Conservation (phyloP, 176 grass and related monocot species). For the Phyllostachys edulis region DNA sequence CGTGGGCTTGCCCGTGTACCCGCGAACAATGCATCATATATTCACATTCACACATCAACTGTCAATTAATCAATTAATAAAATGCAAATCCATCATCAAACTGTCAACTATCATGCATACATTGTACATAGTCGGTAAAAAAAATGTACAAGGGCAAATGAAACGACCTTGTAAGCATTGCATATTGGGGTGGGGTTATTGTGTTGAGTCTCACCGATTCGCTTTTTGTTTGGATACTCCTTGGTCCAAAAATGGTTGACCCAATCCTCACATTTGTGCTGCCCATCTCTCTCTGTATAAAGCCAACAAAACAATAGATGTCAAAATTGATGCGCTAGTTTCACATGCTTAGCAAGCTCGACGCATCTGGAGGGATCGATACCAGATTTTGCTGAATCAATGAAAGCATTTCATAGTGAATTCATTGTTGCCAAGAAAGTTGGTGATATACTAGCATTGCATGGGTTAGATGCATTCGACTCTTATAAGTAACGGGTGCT, state of each 20-base stretch:
- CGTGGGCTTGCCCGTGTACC: too few species aligned
- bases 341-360: conserved; percentile 80
- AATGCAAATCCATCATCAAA: too few species aligned
- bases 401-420: neutral
- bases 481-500: neutral
- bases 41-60: too few species aligned
- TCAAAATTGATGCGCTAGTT: neutral
- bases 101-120: neutral
- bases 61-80: too few species aligned
- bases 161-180: neutral
- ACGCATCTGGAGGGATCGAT: conserved; percentile 58
- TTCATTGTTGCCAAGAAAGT: neutral
- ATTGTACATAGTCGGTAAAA: neutral
- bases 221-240: conserved; percentile 70
- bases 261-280: conserved; percentile 78
- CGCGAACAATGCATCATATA: too few species aligned
- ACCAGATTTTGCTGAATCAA: neutral
- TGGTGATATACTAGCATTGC: neutral
- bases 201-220: neutral
- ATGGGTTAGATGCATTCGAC: neutral
- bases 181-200: neutral
- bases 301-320: neutral
- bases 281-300: conserved; percentile 65
- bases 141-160: neutral
- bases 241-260: conserved; percentile 78